A percentile compares a stretch with the other conserved stretches of the same genome.
Conservation (phyloP, 345 rosid genomes). For the Gossypium anomalum region DNA sequence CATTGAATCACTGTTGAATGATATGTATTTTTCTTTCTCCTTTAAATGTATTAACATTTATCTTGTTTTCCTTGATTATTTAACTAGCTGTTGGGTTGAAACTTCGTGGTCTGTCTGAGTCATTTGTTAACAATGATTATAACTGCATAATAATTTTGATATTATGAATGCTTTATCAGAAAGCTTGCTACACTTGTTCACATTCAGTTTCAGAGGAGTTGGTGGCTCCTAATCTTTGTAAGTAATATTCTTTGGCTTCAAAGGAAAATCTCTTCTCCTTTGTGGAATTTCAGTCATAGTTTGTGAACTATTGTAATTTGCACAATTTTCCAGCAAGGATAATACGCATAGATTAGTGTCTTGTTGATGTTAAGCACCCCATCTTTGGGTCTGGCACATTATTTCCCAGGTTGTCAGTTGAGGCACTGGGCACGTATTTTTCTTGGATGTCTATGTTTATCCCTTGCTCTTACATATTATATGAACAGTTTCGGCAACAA, state of each 20-base stretch:
- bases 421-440: not conserved
- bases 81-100: not conserved
- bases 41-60: not conserved
- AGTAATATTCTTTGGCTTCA: conserved; percentile 28
- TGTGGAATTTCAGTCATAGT: conserved; percentile 1
- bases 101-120: not conserved
- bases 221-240: conserved; percentile 73
- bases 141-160: conserved; percentile 17
- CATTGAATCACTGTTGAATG: not conserved
- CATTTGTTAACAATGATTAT: conserved; percentile 8
- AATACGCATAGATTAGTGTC: not conserved
- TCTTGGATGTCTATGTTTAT: not conserved
- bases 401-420: not conserved
- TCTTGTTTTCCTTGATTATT: not conserved
- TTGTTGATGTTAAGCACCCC: not conserved
- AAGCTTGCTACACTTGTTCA: conserved; percentile 71
- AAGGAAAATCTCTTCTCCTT: conserved; percentile 1
- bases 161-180: conserved; percentile 44
- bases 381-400: not conserved
- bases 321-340: not conserved
- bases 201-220: conserved; percentile 61
- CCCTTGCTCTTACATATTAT: not conserved
- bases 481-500: not conserved
- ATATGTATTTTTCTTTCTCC: not conserved
- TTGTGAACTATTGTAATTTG: not conserved